phyloP scores from a whole-genome alignment of 257 asterid genomes.

The Jaltomata sinuosa region DNA sequence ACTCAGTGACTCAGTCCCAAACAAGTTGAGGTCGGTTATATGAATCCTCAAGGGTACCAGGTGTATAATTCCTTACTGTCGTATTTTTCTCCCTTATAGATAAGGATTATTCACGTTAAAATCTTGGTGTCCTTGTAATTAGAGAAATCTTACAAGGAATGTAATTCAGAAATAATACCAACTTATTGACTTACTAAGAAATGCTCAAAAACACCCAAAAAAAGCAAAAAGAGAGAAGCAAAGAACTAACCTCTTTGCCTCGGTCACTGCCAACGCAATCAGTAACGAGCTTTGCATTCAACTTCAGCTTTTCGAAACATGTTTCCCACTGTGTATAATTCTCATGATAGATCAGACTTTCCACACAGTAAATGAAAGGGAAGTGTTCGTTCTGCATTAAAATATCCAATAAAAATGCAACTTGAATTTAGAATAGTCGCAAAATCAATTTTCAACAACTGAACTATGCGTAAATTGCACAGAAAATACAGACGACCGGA shows the following conservation, averaged over 20 bases:
- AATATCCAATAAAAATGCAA: neutral
- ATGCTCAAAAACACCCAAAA: neutral
- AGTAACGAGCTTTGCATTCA: conserved; percentile 55
- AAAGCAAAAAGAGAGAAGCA: neutral
- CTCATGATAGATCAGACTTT: conserved; percentile 44
- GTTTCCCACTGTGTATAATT: conserved; percentile 70
- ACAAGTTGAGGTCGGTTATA: no score
- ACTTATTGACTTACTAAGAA: neutral
- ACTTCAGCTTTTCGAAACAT: conserved; percentile 59
- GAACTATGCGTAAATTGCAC: neutral
- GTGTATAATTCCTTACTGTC: no score
- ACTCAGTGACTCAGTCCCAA: no score
- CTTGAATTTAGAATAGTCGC: neutral
- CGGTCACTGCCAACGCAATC: conserved; percentile 45
- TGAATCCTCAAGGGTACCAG: no score
- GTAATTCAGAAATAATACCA: neutral
- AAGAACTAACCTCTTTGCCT: conserved; percentile 56
- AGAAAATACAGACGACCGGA: neutral
- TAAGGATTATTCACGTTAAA: no score
- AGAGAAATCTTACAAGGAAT: neutral
- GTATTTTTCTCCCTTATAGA: no score
- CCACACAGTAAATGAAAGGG: conserved; percentile 79
- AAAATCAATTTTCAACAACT: neutral
- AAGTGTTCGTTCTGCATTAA: conserved; percentile 67
- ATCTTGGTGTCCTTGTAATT: no score